phyloP scores from a whole-genome alignment of 768 basidiomycete genomes.

The Dentipellis sp. region DNA sequence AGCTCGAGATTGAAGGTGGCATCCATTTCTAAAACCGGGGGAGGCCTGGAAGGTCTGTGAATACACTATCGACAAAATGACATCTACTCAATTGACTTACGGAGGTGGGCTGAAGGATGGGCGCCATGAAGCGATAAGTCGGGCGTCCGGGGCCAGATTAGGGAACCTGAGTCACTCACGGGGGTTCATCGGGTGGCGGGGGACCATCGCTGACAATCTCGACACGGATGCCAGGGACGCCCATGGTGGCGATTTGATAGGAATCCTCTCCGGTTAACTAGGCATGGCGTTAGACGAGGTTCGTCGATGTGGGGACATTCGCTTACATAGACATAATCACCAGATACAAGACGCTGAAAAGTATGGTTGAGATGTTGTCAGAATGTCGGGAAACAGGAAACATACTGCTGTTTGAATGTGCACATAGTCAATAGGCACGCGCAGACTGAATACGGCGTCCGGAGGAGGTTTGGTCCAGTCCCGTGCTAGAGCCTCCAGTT shows the following conservation, averaged over 20 bases:
- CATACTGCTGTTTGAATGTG: constrained; percentile 77
- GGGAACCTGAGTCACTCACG: constrained; percentile 38
- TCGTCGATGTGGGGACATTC: not conserved
- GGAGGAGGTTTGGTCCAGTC: constrained; percentile 86
- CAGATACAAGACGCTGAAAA: constrained; percentile 62
- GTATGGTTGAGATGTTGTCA: constrained; percentile 7
- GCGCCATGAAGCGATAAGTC: constrained; percentile 1
- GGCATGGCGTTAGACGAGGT: not conserved
- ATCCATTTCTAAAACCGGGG: constrained; percentile 81
- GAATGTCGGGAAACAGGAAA: constrained; percentile 5
- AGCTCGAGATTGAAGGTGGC: constrained; percentile 80
- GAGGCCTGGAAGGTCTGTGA: constrained; percentile 28
- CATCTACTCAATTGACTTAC: constrained; percentile 24
- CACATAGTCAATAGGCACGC: constrained; percentile 82
- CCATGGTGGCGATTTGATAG: constrained; percentile 81
- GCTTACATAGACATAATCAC: constrained; percentile 77
- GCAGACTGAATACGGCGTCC: constrained; percentile 63
- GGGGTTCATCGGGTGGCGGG: constrained; percentile 76
- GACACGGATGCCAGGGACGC: constrained; percentile 72
- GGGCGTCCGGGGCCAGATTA: not conserved
- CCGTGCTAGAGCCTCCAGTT: constrained; percentile 69
- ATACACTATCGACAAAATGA: not conserved
- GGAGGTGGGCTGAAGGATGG: constrained; percentile 34
- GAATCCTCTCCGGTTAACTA: constrained; percentile 82
- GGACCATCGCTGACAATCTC: constrained; percentile 83